phyloP scores from a whole-genome alignment of 1,284 basidiomycete species.

The Boletus semigastroideus region DNA sequence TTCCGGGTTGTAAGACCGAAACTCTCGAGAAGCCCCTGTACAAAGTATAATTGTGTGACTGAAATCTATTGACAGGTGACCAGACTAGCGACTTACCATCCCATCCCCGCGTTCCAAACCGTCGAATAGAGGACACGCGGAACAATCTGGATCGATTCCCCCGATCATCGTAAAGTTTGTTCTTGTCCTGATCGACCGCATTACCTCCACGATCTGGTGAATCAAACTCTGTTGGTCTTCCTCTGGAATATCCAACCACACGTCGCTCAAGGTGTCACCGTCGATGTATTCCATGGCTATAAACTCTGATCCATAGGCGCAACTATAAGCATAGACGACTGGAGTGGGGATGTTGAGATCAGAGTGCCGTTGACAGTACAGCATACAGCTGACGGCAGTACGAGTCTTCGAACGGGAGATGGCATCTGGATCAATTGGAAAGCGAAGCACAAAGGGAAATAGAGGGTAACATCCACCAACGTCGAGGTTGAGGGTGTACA shows the following conservation, averaged over 20 bases:
- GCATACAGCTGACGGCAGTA: not conserved
- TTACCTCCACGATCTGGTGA: not conserved
- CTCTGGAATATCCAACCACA: not conserved
- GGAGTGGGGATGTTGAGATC: not conserved
- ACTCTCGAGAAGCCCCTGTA: not conserved
- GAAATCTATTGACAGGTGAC: too few species aligned
- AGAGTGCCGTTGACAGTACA: not conserved
- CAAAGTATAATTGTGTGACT: not conserved
- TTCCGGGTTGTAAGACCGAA: not conserved
- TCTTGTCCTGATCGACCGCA: not conserved
- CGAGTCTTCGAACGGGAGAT: not conserved
- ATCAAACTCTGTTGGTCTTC: not conserved
- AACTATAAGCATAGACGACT: not conserved
- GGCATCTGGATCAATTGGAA: not conserved
- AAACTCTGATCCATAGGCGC: not conserved
- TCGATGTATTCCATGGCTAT: not conserved
- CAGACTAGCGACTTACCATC: too few species aligned
- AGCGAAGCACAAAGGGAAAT: not conserved
- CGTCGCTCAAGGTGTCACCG: not conserved
- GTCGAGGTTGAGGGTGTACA: not conserved
- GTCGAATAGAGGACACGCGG: not conserved
- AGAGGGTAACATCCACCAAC: not conserved
- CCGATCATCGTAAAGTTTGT: not conserved
- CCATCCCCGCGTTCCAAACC: not conserved
- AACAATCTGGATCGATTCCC: not conserved